A percentile compares a stretch with the other conserved stretches of the same genome.
phyloP scores from a whole-genome alignment of 2,329 filamentous ascomycete species.

The Claviceps spartinae region DNA sequence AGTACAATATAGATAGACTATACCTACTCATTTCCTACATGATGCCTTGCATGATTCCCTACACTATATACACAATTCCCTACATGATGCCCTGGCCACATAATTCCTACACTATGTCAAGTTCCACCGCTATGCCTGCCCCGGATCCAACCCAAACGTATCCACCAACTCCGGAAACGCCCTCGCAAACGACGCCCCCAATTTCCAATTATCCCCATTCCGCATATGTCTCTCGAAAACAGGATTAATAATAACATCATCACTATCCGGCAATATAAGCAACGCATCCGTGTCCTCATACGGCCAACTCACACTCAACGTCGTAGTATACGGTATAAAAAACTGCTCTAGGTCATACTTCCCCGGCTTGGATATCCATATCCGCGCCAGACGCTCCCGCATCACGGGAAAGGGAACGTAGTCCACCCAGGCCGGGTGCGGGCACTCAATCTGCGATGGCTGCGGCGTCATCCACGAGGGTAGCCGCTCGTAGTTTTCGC shows the following conservation, averaged over 20 bases:
- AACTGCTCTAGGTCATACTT: constrained; percentile 63
- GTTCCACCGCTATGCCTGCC: no score
- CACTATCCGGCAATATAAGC: constrained; percentile 39
- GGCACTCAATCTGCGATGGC: constrained; percentile 47
- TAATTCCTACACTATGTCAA: neutral
- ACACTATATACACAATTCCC: no score
- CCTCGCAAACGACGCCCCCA: constrained; percentile 55
- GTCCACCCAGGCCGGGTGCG: constrained; percentile 74
- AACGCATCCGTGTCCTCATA: constrained; percentile 63
- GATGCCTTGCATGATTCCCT: no score
- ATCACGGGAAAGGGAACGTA: constrained; percentile 67
- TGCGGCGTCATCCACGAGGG: constrained; percentile 60
- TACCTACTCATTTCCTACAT: no score
- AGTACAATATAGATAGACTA: no score
- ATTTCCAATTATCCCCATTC: constrained; percentile 65
- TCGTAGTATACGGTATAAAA: constrained; percentile 69
- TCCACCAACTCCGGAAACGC: constrained; percentile 40
- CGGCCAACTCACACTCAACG: constrained; percentile 69
- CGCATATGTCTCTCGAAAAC: constrained; percentile 72
- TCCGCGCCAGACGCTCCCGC: constrained; percentile 50
- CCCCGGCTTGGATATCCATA: constrained; percentile 30
- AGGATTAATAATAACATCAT: constrained; percentile 69
- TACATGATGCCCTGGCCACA: neutral
- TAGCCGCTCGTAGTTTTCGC: constrained; percentile 65
- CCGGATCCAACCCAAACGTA: constrained; percentile 15